Conservation (phyloP, 768 basidiomycete species). For the Tylopilus balloui region DNA sequence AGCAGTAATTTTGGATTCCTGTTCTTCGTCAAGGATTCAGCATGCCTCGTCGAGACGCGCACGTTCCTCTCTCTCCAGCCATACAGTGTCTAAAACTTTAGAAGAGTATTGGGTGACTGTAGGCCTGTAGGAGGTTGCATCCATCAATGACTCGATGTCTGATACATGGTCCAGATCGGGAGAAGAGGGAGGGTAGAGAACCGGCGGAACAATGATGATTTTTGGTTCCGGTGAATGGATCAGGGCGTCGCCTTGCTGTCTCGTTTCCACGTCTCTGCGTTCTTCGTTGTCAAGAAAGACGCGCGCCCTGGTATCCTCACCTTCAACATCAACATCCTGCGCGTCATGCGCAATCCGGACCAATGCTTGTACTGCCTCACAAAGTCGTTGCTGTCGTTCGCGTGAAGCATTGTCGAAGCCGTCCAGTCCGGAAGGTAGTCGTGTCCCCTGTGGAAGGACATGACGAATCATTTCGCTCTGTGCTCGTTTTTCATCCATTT, state of each 20-base stretch:
- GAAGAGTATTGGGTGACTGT: conserved; percentile 49
- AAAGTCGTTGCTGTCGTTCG: conserved; percentile 48
- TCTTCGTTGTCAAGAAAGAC: conserved; percentile 59
- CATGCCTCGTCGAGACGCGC: conserved; percentile 50
- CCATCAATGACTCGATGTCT: conserved; percentile 37
- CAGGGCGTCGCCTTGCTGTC: conserved; percentile 32
- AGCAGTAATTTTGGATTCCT: conserved; percentile 50
- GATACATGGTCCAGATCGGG: conserved; percentile 12
- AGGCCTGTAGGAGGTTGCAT: conserved; percentile 57
- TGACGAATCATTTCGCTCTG: conserved; percentile 27
- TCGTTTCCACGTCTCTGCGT: conserved; percentile 53
- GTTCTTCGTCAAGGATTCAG: conserved; percentile 42
- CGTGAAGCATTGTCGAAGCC: conserved; percentile 44
- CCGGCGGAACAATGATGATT: conserved; percentile 21
- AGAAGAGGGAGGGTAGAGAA: conserved; percentile 24
- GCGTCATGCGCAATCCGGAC: no score
- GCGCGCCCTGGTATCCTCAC: no score
- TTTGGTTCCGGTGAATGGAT: conserved; percentile 28
- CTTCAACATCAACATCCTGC: no score
- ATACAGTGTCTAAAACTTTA: conserved; percentile 56
- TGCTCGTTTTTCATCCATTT: conserved; percentile 18
- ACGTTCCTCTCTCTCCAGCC: conserved; percentile 54
- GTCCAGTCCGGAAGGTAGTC: conserved; percentile 21
- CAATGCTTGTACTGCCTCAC: no score
- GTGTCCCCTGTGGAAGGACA: conserved; percentile 21